Evolutionary conservation across 2,329 filamentous ascomycete species (phyloP), one percentile per base, ranked within the genome.

Genomic region (Stemphylium beticola): DNA sequence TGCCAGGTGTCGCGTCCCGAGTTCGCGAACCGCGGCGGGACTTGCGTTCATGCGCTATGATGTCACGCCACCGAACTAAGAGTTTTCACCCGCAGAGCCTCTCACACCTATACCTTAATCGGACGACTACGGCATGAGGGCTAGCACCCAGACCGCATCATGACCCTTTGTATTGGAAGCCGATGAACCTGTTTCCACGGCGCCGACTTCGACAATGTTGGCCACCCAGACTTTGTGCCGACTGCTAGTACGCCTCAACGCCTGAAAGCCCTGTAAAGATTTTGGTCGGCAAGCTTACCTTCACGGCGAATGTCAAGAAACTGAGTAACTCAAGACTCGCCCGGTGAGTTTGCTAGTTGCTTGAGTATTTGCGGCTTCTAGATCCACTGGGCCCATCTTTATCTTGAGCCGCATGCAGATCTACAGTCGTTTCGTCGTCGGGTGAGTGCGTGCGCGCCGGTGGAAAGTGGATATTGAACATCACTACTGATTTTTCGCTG

Each of bases 31-130:
- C 33, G 33, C n/a, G 12, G 39, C 38, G 45, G 44, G 31, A 40
- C 26, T 26, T 24, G 17, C 34, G 29, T 37, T 38, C 50, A 48
- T 54, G 51, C 45, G 15, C 29, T 33, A 39, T 54, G 52, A 54
- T 54, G 46, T 54, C 52, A 50, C 22, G 17, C 29, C 18, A 10
- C 7, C 9, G 46, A 43, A 22, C 52, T 31, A 36, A 54, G 34
- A 50, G n/a, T 39, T 44, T 54, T 54, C 33, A 50, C 52, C 52
- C 51, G 46, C 51, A 54, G 46, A 54, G 45, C 51, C 45, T 49
- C 52, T 42, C 47, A 17, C 33, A 43, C 6, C 38, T 53, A 43
- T 49, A 49, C 45, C 45, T 36, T 32, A 54, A 43, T 36, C 40
- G 46, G 52, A 40, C 52, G 44, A 50, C 24, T 49, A 36, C 52